Conservation (phyloP, 2,329 filamentous ascomycete genomes). For the Mycogone perniciosa region DNA sequence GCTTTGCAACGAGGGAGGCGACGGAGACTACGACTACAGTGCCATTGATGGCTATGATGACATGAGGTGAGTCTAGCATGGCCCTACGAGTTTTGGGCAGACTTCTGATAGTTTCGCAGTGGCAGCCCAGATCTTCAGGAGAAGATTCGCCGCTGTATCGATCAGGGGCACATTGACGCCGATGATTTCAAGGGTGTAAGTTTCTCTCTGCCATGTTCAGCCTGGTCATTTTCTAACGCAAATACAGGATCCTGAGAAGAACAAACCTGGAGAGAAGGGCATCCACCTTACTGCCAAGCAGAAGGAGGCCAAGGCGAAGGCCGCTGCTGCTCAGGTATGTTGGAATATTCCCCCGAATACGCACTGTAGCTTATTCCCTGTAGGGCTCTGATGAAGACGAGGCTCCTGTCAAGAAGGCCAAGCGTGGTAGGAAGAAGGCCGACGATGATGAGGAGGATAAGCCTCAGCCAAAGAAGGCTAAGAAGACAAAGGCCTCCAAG, state of each 20-base stretch:
- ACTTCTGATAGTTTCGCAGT: slow-evolving; percentile 22
- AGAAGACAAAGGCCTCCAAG: slow-evolving; percentile 23
- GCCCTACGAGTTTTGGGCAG: neutral
- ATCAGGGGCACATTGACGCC: slow-evolving; percentile 72
- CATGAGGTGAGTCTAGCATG: slow-evolving; percentile 41
- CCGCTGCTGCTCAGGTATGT: slow-evolving; percentile 21
- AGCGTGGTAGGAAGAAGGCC: slow-evolving; percentile 31
- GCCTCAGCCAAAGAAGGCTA: slow-evolving; percentile 31
- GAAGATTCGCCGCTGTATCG: slow-evolving; percentile 67
- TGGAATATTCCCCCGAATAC: neutral
- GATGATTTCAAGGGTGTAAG: slow-evolving; percentile 86
- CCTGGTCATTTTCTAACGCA: slow-evolving; percentile 8
- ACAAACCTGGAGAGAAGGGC: slow-evolving; percentile 59
- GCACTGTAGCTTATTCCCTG: slow-evolving; percentile 17
- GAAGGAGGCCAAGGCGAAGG: slow-evolving; percentile 29
- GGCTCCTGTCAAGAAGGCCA: slow-evolving; percentile 27
- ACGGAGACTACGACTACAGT: slow-evolving; percentile 53
- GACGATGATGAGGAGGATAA: slow-evolving; percentile 27
- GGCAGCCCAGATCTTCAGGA: slow-evolving; percentile 56
- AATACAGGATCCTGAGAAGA: slow-evolving; percentile 64
- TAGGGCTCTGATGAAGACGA: slow-evolving; percentile 22
- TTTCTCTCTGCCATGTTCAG: slow-evolving; percentile 16
- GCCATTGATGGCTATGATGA: slow-evolving; percentile 78
- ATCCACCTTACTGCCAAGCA: slow-evolving; percentile 45
- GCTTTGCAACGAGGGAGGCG: slow-evolving; percentile 38